These are phyloP conservation scores for Blepharisma japonicum DNA, from an alignment of 73 alveolate species.

Conservation along the genomic window DNA sequence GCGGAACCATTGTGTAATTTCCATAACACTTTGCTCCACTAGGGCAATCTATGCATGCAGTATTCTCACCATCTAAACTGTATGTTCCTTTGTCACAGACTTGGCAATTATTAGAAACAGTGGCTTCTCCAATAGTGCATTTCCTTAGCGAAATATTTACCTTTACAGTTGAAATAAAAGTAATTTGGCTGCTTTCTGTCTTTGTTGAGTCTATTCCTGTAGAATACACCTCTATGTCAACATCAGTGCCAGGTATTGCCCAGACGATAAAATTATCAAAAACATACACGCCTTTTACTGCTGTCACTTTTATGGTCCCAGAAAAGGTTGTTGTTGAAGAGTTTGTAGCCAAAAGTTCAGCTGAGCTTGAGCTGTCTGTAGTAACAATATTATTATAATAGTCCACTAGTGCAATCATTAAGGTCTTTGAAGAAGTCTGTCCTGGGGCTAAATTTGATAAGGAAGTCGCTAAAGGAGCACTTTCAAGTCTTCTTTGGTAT, in stretches of 20 bases:
- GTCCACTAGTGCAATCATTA: not conserved
- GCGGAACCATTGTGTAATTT: conserved; percentile 39
- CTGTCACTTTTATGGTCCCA: not conserved
- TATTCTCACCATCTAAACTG: not conserved
- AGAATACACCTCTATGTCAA: not conserved
- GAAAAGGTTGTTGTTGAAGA: not conserved
- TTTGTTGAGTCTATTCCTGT: not conserved
- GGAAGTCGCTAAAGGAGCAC: not conserved
- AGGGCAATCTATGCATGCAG: conserved; percentile 27
- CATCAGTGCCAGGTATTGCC: not conserved
- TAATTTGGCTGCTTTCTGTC: not conserved
- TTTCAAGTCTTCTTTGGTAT: too few species aligned
- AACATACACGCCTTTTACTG: not conserved
- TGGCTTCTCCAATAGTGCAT: not conserved
- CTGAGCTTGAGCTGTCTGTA: not conserved
- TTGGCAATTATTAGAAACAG: not conserved
- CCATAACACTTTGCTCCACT: conserved; percentile 32
- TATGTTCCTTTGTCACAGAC: not conserved
- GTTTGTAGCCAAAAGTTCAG: not conserved
- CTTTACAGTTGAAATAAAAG: not conserved
- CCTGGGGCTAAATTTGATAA: not conserved
- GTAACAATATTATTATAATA: not conserved
- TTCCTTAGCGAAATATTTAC: not conserved
- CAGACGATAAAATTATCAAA: not conserved
- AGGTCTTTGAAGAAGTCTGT: not conserved